Evolutionary conservation across 768 basidiomycete species (phyloP), one percentile per base, ranked within the genome.

Genomic region (Mycena rebaudengoi): DNA sequence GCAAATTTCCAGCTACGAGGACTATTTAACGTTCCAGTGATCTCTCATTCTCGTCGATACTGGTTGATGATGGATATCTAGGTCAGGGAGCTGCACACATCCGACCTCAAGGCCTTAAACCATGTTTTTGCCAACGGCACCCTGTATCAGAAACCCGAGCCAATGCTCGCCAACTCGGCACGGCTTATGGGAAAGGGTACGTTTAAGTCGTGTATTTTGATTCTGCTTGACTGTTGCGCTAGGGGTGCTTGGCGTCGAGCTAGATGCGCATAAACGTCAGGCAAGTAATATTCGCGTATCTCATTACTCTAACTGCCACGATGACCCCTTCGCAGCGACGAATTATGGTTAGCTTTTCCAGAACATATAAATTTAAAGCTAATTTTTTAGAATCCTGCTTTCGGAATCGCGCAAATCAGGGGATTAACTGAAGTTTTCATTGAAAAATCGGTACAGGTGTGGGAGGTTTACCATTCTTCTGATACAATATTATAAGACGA

Each of bases 191-290:
- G 43, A 44, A 21, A 8, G 67, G 82, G 80, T 75, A 35, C n/a
- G n/a, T n/a, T n/a, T n/a, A n/a, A n/a, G n/a, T n/a, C n/a, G n/a
- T n/a, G n/a, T n/a, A n/a, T n/a, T n/a, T n/a, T n/a, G n/a, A n/a
- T n/a, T n/a, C n/a, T n/a, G n/a, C n/a, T n/a, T n/a, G n/a, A n/a
- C n/a, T n/a, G n/a, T n/a, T n/a, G n/a, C n/a, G n/a, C n/a, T n/a
- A n/a, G n/a, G n/a, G n/a, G n/a, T 81, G 1, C 69, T 82, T 2
- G 45, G 78, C 7, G 73, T 71, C 13, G 81, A 81, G 69, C 77
- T 76, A 67, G 26, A 62, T 1, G 70, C 76, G 40, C 82, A 82
- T 62, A 78, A 76, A 51, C 75, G 79, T 16, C 81, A 82, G 74
- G 81, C 76, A 39, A n/a, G 70, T 44, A 12, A 12, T 21, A 8